phyloP scores from a whole-genome alignment of 176 grass and related monocot species.

The Juncus effusus region DNA sequence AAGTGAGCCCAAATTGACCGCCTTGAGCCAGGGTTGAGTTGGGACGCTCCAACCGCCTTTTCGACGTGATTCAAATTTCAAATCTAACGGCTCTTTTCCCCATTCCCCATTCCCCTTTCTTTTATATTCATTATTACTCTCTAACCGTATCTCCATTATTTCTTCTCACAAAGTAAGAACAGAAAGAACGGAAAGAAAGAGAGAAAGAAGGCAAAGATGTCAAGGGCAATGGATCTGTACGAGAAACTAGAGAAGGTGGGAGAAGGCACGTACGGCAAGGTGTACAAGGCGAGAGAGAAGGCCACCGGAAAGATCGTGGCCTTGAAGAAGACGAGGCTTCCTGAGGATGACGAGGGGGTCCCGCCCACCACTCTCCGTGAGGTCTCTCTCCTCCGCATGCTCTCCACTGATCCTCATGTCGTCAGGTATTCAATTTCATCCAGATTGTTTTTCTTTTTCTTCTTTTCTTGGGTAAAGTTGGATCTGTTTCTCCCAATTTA shows the following conservation, averaged over 20 bases:
- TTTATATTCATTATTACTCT: background rate
- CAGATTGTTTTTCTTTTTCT: background rate
- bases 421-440: constrained; percentile 41
- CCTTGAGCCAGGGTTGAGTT: too few species aligned
- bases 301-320: constrained; percentile 88
- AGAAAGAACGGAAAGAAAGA: background rate
- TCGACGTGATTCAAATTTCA: constrained; percentile 20
- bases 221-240: constrained; percentile 90
- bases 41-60: background rate
- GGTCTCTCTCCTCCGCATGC: constrained; percentile 97
- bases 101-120: constrained; percentile 4
- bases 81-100: constrained; percentile 23
- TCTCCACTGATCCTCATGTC: constrained; percentile 75
- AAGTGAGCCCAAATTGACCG: too few species aligned
- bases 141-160: background rate
- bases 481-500: constrained; percentile 1
- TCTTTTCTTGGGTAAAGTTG: constrained; percentile 16
- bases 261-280: constrained; percentile 98
- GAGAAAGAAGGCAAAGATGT: constrained; percentile 7
- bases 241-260: constrained; percentile 99
- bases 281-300: constrained; percentile 97
- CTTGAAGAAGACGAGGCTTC: constrained; percentile 96
- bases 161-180: background rate
- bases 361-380: constrained; percentile 93
- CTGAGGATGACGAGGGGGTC: constrained; percentile 96